Evolutionary conservation across 2,329 filamentous ascomycete genomes (phyloP), one percentile per base, ranked within the genome.

Genomic region (Monosporascus cannonballus): DNA sequence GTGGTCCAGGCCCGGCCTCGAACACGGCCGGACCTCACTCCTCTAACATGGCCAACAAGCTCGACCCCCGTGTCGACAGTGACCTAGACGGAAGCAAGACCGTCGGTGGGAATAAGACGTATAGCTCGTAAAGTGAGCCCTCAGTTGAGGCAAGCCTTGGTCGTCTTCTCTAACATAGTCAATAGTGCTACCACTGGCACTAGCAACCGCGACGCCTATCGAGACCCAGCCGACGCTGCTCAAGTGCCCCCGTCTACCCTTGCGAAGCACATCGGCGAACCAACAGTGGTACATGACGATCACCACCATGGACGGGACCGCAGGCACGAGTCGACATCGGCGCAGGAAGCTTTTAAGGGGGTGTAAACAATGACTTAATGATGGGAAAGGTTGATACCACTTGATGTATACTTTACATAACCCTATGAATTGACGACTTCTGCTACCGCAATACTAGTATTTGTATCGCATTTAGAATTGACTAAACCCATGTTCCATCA

Each of bases 181-280:
- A 44, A 54, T 51, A 56, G 8, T 22, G 14, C 42, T 27, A 55
- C 51, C 36, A 49, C 54, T 8, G 39, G 47, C 11, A 48, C 54
- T 47, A 63, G 9, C 30, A 34, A 52, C 44, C 53, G 36, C n/a
- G 47, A 54, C 6, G 50, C 51, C 39, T 51, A 61, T 48, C 69
- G 68, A 55, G 79, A 83, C 47, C 79, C 79, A 4, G 77, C 72
- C 18, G 80, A 83, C 56, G 79, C 80, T 1, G 69, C 80, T 0
- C 79, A 83, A 61, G 79, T 82, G 0, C 79, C 80, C 1, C 80
- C 80, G 5, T 83, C 79, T 2, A 73, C 78, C 0, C 46, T 84
- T 54, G 69, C 69, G 48, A 67, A 75, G 59, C 71, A 76, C 46
- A 55, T 80, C 38, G 79, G 78, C 2, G 69, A 67, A 2, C 76